Evolutionary conservation across 768 basidiomycete genomes (phyloP).

Genomic region (Kwoniella pini): DNA sequence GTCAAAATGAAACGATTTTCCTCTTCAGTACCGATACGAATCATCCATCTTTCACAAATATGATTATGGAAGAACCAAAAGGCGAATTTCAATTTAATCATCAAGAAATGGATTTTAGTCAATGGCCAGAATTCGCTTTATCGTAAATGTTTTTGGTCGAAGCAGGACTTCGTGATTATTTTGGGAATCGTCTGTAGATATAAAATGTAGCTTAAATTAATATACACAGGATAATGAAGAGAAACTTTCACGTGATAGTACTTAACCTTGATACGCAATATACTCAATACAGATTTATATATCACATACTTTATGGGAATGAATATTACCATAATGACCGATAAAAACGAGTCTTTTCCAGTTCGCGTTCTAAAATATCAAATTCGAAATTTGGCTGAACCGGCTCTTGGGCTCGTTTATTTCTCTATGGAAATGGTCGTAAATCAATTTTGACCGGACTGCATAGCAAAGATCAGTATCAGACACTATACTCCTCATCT

Average conservation of each 20-base stretch:
- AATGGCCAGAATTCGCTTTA: constrained; percentile 3
- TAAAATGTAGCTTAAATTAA: too few species aligned
- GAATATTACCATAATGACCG: constrained; percentile 2
- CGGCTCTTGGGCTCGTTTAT: not conserved
- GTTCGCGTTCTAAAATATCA: too few species aligned
- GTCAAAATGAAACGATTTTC: too few species aligned
- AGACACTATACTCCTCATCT: too few species aligned
- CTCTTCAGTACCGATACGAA: not conserved
- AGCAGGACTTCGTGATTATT: constrained; percentile 7
- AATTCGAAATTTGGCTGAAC: constrained; percentile 4
- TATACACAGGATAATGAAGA: too few species aligned
- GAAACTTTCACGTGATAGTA: too few species aligned
- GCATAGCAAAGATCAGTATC: too few species aligned
- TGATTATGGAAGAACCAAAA: constrained; percentile 13
- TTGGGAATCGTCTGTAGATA: too few species aligned
- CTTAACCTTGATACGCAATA: too few species aligned
- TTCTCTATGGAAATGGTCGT: too few species aligned
- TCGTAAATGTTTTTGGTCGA: not conserved
- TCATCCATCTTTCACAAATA: not conserved
- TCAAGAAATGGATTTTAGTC: constrained; percentile 2
- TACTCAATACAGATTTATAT: too few species aligned
- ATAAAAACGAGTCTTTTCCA: too few species aligned
- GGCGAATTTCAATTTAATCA: not conserved
- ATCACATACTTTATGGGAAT: not conserved
- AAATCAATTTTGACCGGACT: not conserved